Evolutionary conservation across 2,329 filamentous ascomycete genomes (phyloP), one percentile per base, ranked within the genome.

Genomic region (Canariomyces notabilis): DNA sequence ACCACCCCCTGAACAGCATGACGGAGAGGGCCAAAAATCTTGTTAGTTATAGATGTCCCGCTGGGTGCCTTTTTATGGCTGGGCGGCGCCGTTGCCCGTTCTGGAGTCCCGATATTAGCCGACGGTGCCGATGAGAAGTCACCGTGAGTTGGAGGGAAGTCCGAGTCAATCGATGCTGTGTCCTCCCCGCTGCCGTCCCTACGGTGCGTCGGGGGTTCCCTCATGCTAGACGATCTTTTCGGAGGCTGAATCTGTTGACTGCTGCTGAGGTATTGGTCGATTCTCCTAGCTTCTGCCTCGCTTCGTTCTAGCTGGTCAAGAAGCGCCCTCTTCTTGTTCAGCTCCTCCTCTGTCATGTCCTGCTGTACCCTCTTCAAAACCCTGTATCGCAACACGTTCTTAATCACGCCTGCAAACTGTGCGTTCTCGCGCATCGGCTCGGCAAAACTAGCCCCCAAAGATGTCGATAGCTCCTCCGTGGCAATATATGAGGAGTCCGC

Each of bases 371-470:
- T 80, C 71, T 98, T 98, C 52, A 96, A 71, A 2, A 97, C 85
- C 14, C 93, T 77, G 64, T 96, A 98, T 54, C 87, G 81, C 44
- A 98, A 72, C 26, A 98, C 91, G 55, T 75, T 87, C 34, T 90
- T 82, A 3, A 98, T 93, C 1, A 98, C 89, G 9, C 93, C 88
- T 0, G 93, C 93, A 64, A 98, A 98, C 61, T 98, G 93, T 11
- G 93, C 90, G 59, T 89, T 95, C 68, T 98, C 93, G 45, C 94
- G 81, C 89, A 98, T 96, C 0, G 93, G 93, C 62, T 98, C 94
- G 0, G 94, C 89, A 62, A 98, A 98, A 55, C 82, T 93, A 26
- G 91, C 90, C 16, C 90, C 90, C n/a, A 98, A 71, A 0, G 86
- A 85, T 2, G 82, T 82, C 0, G 90, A 90, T 3, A 98, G 73